These are phyloP conservation scores for Quercus mongolica DNA, from an alignment of 306 rosid genomes.

Conservation along the genomic window DNA sequence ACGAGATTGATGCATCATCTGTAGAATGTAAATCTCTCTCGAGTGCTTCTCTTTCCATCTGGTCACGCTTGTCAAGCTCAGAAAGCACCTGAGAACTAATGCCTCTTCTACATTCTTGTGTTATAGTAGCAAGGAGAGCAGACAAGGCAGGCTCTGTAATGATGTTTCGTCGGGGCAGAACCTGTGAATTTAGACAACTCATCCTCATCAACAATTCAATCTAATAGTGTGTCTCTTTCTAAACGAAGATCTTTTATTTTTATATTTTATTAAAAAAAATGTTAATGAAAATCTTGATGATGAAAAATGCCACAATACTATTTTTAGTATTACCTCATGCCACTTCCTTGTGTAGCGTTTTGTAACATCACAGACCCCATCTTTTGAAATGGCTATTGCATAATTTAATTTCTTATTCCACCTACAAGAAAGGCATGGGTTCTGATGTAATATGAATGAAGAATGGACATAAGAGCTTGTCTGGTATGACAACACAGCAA, in stretches of 20 bases:
- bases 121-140: conserved; percentile 47
- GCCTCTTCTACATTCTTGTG: conserved; percentile 55
- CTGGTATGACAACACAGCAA: conserved; percentile 20
- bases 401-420: conserved; percentile 86
- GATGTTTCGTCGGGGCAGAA: conserved; percentile 65
- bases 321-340: conserved; percentile 61
- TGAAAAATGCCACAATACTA: background rate
- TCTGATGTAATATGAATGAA: background rate
- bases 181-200: conserved; percentile 37
- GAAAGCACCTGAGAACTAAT: conserved; percentile 52
- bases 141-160: conserved; percentile 57
- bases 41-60: conserved; percentile 58
- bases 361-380: conserved; percentile 84
- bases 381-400: conserved; percentile 66
- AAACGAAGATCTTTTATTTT: background rate
- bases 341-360: conserved; percentile 90
- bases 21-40: conserved; percentile 51
- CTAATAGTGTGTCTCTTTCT: background rate
- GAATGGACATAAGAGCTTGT: conserved; percentile 6
- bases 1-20: conserved; percentile 54
- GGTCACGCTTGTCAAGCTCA: conserved; percentile 59
- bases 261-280: background rate
- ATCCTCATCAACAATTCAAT: conserved; percentile 2
- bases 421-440: conserved; percentile 34
- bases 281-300: conserved; percentile 1